Base-by-base conservation (phyloP, 2,329 filamentous ascomycete genomes). In the Phialophora verrucosa region DNA sequence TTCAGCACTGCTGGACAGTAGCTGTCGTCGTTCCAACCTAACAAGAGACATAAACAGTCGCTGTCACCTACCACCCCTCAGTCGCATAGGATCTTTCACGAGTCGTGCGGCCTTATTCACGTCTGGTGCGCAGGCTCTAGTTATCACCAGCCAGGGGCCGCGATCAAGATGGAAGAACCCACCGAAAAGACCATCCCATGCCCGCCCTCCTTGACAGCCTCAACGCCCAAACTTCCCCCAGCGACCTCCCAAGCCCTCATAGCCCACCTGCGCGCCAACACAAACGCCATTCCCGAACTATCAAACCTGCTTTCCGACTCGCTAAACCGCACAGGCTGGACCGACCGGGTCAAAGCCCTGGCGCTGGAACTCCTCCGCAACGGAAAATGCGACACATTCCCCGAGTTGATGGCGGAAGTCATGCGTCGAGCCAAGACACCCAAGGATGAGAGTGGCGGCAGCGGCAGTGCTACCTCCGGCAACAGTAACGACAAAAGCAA, bases 311-410 rank as follows among this genome's bases (percentile, higher is more conserved):
- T 89, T 29, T 79, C 83, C 65, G 81, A 85, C 72, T 81, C 83
- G 25, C 81, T 88, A 11, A 83, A 86, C 72, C 80, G 84, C 61
- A 77, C 79, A n/a, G 86, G 86, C 71, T 89, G 86, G 86, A 83
- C 84, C 50, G 81, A 85, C 71, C 80, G 80, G 31, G 79, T 89
- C 66, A 83, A 83, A 64, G 78, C 78, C 55, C 83, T 88, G 67
- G 80, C 86, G 20, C 82, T 83, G 55, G 79, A 84, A 63, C 80
- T 88, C 49, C 82, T 88, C 62, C 83, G 86, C 70, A 83, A 81
- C 29, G 85, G 85, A 55, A 83, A 85, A 62, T 85, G 83, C 73
- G 82, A 82, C 63, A 85, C 81, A 35, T 86, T 85, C 70, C 82
- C 85, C 61, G 84, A 88, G 62, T 79, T 87, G 53, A 79, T 86